Evolutionary conservation across 768 basidiomycete species (phyloP), one percentile per base, ranked within the genome.

Genomic region (Terana coerulea): DNA sequence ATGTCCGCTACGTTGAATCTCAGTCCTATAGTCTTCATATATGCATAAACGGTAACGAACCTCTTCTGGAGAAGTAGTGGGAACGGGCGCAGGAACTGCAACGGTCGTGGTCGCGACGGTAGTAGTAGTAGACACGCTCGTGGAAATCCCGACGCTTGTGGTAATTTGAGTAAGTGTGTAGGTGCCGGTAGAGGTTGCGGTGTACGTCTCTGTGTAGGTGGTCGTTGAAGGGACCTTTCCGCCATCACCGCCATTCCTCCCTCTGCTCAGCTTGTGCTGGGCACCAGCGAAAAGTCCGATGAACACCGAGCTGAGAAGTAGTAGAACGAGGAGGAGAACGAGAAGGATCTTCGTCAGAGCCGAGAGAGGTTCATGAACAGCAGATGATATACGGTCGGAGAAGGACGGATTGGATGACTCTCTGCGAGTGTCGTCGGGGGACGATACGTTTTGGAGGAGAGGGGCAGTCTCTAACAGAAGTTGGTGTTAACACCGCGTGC

Each of bases 281-380:
- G 86, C 85, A 9, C 97, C 97, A 28, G 92, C 87, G 67, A 94
- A 98, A 4, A 99, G 74, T 9, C 95, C 95, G 54, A 95, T 85
- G 68, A 95, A 95, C n/a, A 91, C 76, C 6, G 90, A 88, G 57
- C 81, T 84, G 42, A 92, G 75, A 40, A 98, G 76, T 12, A 98
- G 75, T 41, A 99, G 76, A 24, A 88, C 67, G 54, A 98, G 77
- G 0, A 81, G 78, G 40, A 89, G 72, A 17, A 85, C 73, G 10
- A 92, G 81, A 1, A 98, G 82, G 46, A 91, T 72, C 72, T 91
- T 88, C 44, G 91, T 85, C 54, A 97, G 78, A 19, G 86, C 76
- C 0, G 92, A 91, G 30, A 98, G 78, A 1, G 88, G 87, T 61
- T 91, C 86, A 56, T 84, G 83, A 3, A 83, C 79, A 52, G 82